Evolutionary conservation across 768 basidiomycete species (phyloP).

Genomic region (Macrolepiota albuminosa): DNA sequence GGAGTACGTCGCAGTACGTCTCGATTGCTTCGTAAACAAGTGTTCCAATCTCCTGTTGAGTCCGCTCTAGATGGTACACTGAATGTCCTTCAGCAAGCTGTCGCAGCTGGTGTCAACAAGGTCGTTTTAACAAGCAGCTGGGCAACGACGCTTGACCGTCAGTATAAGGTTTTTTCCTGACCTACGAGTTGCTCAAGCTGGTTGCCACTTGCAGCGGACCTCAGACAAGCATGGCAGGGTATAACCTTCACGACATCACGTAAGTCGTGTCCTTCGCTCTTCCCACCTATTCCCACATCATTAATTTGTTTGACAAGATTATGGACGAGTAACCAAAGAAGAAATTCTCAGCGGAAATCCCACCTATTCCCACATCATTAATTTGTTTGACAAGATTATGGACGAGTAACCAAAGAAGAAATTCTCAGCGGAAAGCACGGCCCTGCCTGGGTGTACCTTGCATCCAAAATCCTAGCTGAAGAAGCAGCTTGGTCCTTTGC

Average conservation of each 20-base stretch:
- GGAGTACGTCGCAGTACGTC: constrained; percentile 4
- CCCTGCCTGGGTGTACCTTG: constrained; percentile 3
- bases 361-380: background rate
- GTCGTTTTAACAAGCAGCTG: constrained; percentile 11
- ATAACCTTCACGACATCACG: constrained; percentile 1
- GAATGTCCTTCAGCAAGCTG: constrained; percentile 12
- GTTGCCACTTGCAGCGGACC: background rate
- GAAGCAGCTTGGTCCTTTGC: constrained; percentile 33
- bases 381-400: constrained; percentile 4
- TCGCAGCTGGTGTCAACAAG: constrained; percentile 5
- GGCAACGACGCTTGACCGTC: constrained; percentile 9
- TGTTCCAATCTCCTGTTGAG: background rate
- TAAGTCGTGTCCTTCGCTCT: background rate
- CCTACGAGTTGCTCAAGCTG: background rate
- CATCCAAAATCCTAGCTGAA: constrained; percentile 15
- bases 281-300: background rate
- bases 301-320: constrained; percentile 1
- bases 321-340: constrained; percentile 5
- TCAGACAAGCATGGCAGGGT: background rate
- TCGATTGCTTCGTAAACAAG: background rate
- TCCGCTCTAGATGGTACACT: constrained; percentile 11
- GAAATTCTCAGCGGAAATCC: constrained; percentile 7
- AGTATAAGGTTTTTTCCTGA: background rate
- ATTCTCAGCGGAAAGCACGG: constrained; percentile 6
- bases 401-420: constrained; percentile 4